Evolutionary conservation across 495 filamentous ascomycete species (phyloP), one percentile per base, ranked within the genome.

Genomic region (Podospora sp.): DNA sequence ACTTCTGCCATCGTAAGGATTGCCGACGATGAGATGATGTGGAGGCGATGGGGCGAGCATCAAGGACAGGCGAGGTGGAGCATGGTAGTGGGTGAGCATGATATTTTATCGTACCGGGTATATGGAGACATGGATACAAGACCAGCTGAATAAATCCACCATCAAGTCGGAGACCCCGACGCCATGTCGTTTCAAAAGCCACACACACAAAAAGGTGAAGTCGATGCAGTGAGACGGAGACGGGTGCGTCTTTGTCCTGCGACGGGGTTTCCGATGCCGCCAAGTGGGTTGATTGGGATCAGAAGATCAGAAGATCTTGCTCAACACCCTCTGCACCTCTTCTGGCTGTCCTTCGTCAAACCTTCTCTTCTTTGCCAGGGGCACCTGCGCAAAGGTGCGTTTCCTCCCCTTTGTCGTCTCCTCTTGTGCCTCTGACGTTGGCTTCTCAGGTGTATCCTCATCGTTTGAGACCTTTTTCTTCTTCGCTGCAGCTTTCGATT

Each of bases 381-480:
- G 82, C 80, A 76, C 89, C 82, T 97, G 94, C 75, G 88, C 89
- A 78, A 97, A 97, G 46, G 88, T 83, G 70, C 88, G 84, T 70
- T 84, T 73, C 61, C 71, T 72, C 33, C 78, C 76, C 26, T 66
- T 72, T 27, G 29, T 58, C 29, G 50, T 24, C 29, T 53, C 27
- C 8, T 64, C 69, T 62, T 70, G 75, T 60, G 73, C 68, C 24
- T 68, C 69, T 29, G 24, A 22, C 14, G 40, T 58, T 22, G 21
- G 2, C 46, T 63, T 36, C 18, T 65, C 72, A 70, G 55, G 26
- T 36, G 63, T 35, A 73, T 73, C 71, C 73, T 70, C 71, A 68
- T 74, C 62, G 11, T 29, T 40, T 12, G 53, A 36, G 27, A 46
- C 66, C 59, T 82, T 81, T 61, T 72, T 83, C 80, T 79, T 82